These are phyloP conservation scores for Xylaria bambusicola DNA, from an alignment of 495 filamentous ascomycete species.

Conservation along the genomic window DNA sequence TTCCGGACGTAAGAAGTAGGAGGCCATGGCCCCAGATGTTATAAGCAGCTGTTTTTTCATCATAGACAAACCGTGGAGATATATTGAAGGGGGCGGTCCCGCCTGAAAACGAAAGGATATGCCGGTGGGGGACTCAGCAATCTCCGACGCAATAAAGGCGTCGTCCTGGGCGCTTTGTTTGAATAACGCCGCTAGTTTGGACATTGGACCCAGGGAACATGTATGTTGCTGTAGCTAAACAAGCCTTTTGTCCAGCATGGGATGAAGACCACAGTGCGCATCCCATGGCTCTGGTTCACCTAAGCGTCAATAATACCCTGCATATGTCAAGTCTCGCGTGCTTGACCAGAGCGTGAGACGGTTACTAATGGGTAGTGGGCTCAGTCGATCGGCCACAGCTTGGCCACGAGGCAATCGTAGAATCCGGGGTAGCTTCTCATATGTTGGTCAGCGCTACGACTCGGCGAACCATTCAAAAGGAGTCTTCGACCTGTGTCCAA, in stretches of 20 bases:
- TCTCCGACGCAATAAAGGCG: not conserved
- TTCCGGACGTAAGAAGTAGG: not conserved
- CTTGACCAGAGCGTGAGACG: not conserved
- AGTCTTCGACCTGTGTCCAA: not conserved
- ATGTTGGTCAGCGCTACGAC: not conserved
- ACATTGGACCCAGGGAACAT: not conserved
- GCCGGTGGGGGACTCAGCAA: not conserved
- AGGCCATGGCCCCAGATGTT: not conserved
- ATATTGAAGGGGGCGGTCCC: not conserved
- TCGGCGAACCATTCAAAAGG: not conserved
- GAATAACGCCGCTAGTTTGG: not conserved
- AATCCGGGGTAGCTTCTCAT: slow-evolving; percentile 7
- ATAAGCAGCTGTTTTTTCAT: too few species aligned
- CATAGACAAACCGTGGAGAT: not conserved
- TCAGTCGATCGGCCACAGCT: slow-evolving; percentile 3
- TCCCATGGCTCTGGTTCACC: slow-evolving; percentile 3
- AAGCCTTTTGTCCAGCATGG: not conserved
- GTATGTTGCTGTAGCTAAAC: not conserved
- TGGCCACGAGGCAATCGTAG: slow-evolving; percentile 7
- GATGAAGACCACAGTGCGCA: not conserved
- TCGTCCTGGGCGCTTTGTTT: not conserved
- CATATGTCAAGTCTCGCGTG: not conserved
- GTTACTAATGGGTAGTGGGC: not conserved
- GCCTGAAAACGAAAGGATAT: not conserved
- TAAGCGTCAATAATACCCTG: not conserved